Base-by-base conservation (phyloP, 2,329 filamentous ascomycete genomes). In the Lasiodiplodia citricola region DNA sequence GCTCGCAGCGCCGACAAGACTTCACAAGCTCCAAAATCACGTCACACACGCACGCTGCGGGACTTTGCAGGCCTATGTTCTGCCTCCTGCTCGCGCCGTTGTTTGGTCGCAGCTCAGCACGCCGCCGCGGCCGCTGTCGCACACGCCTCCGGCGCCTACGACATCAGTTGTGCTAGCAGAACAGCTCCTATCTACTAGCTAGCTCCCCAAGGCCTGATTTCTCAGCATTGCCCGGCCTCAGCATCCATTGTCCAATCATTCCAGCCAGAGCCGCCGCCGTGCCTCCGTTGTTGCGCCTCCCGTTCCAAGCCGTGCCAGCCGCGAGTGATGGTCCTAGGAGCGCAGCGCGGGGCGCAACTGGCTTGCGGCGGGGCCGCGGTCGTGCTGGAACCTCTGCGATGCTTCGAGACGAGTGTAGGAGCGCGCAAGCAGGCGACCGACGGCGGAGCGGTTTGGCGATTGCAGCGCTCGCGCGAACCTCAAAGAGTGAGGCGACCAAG, bases 401-500 rank as follows among this genome's bases (percentile, higher is more conserved):
- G 10, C 28, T 64, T 64, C 31, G 11, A 21, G 60, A 23, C 28
- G 47, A 21, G 44, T 37, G 28, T n/a, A 51, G 51, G 57, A 23
- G 18, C 60, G 60, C 60, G 47, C 60, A 14, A 41, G 50, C 58
- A 50, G 37, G 31, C 25, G 25, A 28, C 47, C 25, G 41, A n/a
- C n/a, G 47, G 60, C 44, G 47, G 47, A 25, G 60, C 51, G 47
- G 25, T 14, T 52, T 50, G 60, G 60, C 44, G 60, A 52, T 13
- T 52, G 28, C 41, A 51, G 58, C 41, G 31, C 31, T 52, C 28
- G 31, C 10, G 60, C 41, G 28, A 38, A 10, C 41, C 6, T 47
- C 60, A n/a, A 35, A 52, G 60, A 64, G 60, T 64, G 60, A 66
- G 64, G 64, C 64, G 51, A 28, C 31, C 23, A 18, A 23, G 31